Conservation (phyloP, 1,284 basidiomycete species). For the Xerocomus nothofagi region DNA sequence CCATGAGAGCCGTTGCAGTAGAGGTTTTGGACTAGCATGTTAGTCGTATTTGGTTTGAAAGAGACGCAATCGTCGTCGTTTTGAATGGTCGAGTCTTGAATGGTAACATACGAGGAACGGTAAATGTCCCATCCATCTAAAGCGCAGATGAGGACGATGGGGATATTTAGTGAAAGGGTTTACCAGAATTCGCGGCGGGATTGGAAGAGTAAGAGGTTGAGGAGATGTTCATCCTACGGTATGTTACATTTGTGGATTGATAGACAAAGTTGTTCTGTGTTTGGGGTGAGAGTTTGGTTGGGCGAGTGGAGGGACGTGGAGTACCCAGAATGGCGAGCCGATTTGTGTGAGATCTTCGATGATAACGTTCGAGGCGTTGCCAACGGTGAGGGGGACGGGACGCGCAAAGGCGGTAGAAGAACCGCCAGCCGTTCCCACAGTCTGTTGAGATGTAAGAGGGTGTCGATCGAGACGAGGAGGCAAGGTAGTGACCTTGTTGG, state of each 20-base stretch:
- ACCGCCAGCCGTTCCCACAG: conserved; percentile 17
- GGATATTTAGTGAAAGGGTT: neutral
- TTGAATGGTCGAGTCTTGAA: conserved; percentile 40
- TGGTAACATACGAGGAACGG: conserved; percentile 40
- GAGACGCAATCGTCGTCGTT: conserved; percentile 50
- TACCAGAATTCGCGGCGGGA: conserved; percentile 25
- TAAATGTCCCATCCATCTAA: conserved; percentile 52
- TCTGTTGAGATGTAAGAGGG: conserved; percentile 20
- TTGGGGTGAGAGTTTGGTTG: neutral
- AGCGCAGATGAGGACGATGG: neutral
- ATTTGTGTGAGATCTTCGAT: conserved; percentile 42
- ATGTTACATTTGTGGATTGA: conserved; percentile 31
- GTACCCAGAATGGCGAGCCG: conserved; percentile 37
- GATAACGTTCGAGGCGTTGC: conserved; percentile 45
- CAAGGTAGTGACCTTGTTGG: conserved; percentile 13
- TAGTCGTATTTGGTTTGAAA: conserved; percentile 23
- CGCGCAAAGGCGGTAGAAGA: conserved; percentile 41
- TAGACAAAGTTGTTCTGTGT: conserved; percentile 32
- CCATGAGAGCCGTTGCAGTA: conserved; percentile 22
- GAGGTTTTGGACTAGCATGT: conserved; percentile 16
- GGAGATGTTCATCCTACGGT: conserved; percentile 27
- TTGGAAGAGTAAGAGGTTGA: conserved; percentile 27
- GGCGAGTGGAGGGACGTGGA: neutral
- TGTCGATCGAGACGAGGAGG: conserved; percentile 1
- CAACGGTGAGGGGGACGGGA: conserved; percentile 48